These are phyloP conservation scores for Cyclaneusma minus DNA, from an alignment of 2,329 filamentous ascomycete species.

Conservation along the genomic window DNA sequence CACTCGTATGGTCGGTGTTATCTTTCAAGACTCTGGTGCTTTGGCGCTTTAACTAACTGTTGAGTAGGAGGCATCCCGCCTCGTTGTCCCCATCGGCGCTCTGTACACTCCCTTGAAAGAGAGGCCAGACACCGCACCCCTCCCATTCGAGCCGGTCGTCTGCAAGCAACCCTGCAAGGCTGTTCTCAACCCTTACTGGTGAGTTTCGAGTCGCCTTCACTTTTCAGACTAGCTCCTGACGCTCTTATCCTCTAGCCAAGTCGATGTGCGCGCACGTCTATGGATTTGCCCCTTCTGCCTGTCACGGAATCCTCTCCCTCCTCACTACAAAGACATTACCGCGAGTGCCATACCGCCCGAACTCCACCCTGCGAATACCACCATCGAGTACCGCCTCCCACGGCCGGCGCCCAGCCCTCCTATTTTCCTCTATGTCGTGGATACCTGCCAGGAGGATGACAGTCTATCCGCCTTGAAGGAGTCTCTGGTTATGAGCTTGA, in stretches of 20 bases:
- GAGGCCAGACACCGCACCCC: constrained; percentile 72
- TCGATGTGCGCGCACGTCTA: constrained; percentile 67
- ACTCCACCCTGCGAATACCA: constrained; percentile 67
- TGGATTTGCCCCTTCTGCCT: constrained; percentile 88
- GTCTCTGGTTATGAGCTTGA: constrained; percentile 74
- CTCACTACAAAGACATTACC: constrained; percentile 83
- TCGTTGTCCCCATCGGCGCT: constrained; percentile 91
- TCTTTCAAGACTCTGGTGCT: constrained; percentile 2
- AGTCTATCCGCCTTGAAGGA: constrained; percentile 72
- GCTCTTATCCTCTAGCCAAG: constrained; percentile 39
- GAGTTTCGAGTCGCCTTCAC: no score
- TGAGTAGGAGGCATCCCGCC: constrained; percentile 71
- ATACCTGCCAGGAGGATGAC: constrained; percentile 80
- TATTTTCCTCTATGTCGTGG: constrained; percentile 77
- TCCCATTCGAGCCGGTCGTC: constrained; percentile 92
- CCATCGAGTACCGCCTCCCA: constrained; percentile 76
- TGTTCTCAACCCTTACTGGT: constrained; percentile 96
- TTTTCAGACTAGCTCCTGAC: constrained; percentile 10
- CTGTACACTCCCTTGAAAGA: constrained; percentile 94
- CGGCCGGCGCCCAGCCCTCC: constrained; percentile 72
- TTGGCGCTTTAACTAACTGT: constrained; percentile 15
- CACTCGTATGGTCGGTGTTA: constrained; percentile 69
- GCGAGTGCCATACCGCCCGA: constrained; percentile 70
- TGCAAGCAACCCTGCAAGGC: constrained; percentile 95
- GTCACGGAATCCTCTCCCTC: constrained; percentile 66